phyloP scores from a whole-genome alignment of 2,329 filamentous ascomycete genomes.

The Bipolaris zeicola region DNA sequence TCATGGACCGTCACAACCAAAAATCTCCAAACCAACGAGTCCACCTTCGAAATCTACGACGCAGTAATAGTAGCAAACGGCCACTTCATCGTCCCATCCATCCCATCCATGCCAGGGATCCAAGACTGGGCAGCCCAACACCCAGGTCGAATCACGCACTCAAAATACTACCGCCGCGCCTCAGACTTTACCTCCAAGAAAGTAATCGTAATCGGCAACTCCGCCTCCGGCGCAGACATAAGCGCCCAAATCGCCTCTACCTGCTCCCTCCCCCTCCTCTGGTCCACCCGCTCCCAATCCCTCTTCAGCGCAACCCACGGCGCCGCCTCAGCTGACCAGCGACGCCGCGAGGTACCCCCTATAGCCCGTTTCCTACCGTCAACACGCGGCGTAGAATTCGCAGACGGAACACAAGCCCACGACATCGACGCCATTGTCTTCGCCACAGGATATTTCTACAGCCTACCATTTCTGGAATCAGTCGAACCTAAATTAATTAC shows the following conservation, averaged over 20 bases:
- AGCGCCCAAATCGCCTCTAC: conserved; percentile 74
- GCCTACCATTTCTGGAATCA: conserved; percentile 73
- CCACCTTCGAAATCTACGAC: conserved; percentile 58
- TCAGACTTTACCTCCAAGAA: conserved; percentile 68
- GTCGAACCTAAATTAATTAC: conserved; percentile 64
- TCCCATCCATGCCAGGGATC: conserved; percentile 52
- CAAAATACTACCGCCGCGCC: conserved; percentile 77
- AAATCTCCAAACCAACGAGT: conserved; percentile 54
- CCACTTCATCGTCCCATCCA: conserved; percentile 55
- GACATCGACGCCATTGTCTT: conserved; percentile 80
- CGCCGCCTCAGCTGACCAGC: conserved; percentile 36
- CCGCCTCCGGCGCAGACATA: conserved; percentile 84
- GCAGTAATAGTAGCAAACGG: conserved; percentile 56
- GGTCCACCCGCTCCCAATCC: conserved; percentile 27
- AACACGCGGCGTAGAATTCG: conserved; percentile 68
- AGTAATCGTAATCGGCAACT: conserved; percentile 82
- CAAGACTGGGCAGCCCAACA: conserved; percentile 48
- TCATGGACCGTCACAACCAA: conserved; percentile 66
- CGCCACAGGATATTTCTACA: conserved; percentile 88
- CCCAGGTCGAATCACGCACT: conserved; percentile 56
- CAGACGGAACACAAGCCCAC: conserved; percentile 67
- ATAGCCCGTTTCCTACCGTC: conserved; percentile 61
- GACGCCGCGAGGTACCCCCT: conserved; percentile 62
- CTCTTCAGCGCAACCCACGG: conserved; percentile 23
- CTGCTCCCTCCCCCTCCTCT: conserved; percentile 65